Percentiles rank a stretch among this genome's conserved stretches.
Conservation (phyloP, 805 yeast genomes). For the Saccharomyces paradoxus region DNA sequence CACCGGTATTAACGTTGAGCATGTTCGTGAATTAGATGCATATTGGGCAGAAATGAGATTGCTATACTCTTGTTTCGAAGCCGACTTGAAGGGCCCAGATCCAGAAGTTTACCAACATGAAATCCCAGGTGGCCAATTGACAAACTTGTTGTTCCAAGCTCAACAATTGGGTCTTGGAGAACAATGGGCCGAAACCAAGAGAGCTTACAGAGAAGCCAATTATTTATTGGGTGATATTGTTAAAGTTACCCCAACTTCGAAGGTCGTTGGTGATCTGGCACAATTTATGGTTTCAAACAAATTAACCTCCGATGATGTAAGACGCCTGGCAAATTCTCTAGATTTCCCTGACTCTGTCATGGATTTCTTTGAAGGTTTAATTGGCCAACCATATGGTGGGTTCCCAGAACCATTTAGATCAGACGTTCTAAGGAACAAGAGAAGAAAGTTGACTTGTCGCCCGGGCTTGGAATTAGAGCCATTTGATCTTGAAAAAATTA, state of each 20-base stretch:
- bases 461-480: slow-evolving; percentile 88
- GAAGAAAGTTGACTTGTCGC: slow-evolving; percentile 76
- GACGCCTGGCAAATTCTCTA: slow-evolving; percentile 73
- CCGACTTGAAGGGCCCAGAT: slow-evolving; percentile 97
- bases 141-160: slow-evolving; percentile 95
- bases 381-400: slow-evolving; percentile 98
- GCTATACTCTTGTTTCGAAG: slow-evolving; percentile 91
- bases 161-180: slow-evolving; percentile 95
- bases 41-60: slow-evolving; percentile 99
- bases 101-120: slow-evolving; percentile 97
- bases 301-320: slow-evolving; percentile 72
- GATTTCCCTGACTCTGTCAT: slow-evolving; percentile 97
- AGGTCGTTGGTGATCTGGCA: slow-evolving; percentile 97
- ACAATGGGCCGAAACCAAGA: slow-evolving; percentile 91
- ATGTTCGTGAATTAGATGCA: slow-evolving; percentile 73
- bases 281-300: slow-evolving; percentile 97
- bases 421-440: slow-evolving; percentile 79
- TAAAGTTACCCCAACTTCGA: slow-evolving; percentile 95
- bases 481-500: slow-evolving; percentile 61
- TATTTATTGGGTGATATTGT: slow-evolving; percentile 86
- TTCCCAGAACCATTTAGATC: slow-evolving; percentile 97
- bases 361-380: slow-evolving; percentile 95
- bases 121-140: slow-evolving; percentile 98
- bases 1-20: slow-evolving; percentile 56
- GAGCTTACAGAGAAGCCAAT: slow-evolving; percentile 86